Evolutionary conservation across 805 yeast species (phyloP).

Genomic region (Myxozyma geophila): DNA sequence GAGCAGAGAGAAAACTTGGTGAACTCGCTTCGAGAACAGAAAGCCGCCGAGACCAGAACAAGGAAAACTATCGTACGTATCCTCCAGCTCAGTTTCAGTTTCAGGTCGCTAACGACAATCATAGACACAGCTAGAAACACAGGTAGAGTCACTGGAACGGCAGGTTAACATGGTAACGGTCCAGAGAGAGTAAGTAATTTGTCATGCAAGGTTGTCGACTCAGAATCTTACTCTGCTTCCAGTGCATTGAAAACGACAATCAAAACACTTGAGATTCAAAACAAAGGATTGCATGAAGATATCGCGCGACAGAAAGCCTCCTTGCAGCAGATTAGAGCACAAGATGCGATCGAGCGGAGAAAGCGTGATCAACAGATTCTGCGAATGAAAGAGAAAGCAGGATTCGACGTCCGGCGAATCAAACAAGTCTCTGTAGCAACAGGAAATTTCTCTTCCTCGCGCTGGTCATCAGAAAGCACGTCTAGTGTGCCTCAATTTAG

Average conservation of each 20-base stretch:
- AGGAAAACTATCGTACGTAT: conserved; percentile 18
- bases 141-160: conserved; percentile 30
- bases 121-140: conserved; percentile 26
- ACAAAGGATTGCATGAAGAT: conserved; percentile 25
- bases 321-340: conserved; percentile 29
- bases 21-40: conserved; percentile 27
- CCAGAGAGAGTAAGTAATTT: conserved; percentile 29
- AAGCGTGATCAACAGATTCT: conserved; percentile 34
- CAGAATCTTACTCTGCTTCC: background rate
- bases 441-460: conserved; percentile 19
- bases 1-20: conserved; percentile 28
- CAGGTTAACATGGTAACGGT: conserved; percentile 16
- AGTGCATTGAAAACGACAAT: conserved; percentile 18
- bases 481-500: conserved; percentile 11
- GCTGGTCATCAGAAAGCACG: conserved; percentile 15
- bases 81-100: background rate
- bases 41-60: conserved; percentile 17
- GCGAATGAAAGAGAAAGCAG: conserved; percentile 36
- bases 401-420: conserved; percentile 32
- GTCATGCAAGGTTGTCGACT: background rate
- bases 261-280: conserved; percentile 26
- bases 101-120: background rate
- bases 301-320: conserved; percentile 24
- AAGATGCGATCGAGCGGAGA: conserved; percentile 33
- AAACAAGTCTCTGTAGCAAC: conserved; percentile 20